Evolutionary conservation across 179 eudicot species (phyloP).

Genomic region (Corrigiola litoralis): DNA sequence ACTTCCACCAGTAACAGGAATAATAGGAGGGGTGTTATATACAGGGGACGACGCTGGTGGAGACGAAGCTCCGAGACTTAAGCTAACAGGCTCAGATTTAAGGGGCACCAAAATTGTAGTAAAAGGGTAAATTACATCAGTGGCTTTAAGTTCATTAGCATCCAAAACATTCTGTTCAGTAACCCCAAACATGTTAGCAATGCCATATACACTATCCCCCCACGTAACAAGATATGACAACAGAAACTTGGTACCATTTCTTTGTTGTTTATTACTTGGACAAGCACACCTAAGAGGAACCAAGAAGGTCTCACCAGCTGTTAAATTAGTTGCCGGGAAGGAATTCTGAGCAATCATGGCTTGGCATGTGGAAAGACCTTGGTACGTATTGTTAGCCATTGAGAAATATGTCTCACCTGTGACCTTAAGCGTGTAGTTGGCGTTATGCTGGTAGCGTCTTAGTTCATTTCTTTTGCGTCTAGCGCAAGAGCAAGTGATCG

Average conservation of each 20-base stretch:
- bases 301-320: not conserved
- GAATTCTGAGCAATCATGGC: slow-evolving; percentile 46
- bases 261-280: slow-evolving; percentile 44
- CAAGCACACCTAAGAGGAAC: slow-evolving; percentile 64
- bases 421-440: slow-evolving; percentile 35
- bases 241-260: slow-evolving; percentile 35
- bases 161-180: slow-evolving; percentile 23
- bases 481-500: slow-evolving; percentile 47
- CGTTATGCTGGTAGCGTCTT: slow-evolving; percentile 47
- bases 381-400: slow-evolving; percentile 46
- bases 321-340: not conserved
- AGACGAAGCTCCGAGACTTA: slow-evolving; percentile 18
- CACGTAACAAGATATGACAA: slow-evolving; percentile 36
- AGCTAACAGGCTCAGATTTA: slow-evolving; percentile 30
- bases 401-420: slow-evolving; percentile 43
- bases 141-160: slow-evolving; percentile 43
- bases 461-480: not conserved
- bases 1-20: slow-evolving; percentile 10
- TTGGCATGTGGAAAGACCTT: slow-evolving; percentile 63
- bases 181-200: slow-evolving; percentile 41
- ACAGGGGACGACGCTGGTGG: slow-evolving; percentile 34
- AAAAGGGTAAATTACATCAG: slow-evolving; percentile 41
- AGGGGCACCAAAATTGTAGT: slow-evolving; percentile 58
- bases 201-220: slow-evolving; percentile 26
- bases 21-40: slow-evolving; percentile 4